phyloP scores from a whole-genome alignment of 345 rosid genomes.

The Eucalyptus cloeziana region DNA sequence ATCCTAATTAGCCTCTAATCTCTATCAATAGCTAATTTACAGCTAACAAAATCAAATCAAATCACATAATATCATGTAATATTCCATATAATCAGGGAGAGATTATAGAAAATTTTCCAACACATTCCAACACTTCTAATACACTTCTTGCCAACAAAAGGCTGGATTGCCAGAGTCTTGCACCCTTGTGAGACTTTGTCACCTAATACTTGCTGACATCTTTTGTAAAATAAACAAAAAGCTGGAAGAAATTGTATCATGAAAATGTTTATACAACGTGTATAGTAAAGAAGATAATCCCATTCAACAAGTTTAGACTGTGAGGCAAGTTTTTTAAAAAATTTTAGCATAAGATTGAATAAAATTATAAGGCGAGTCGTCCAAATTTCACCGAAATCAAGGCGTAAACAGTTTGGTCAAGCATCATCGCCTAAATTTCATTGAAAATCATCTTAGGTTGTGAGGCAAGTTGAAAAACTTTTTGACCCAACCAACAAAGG shows the following conservation, averaged over 20 bases:
- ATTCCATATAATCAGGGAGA: no score
- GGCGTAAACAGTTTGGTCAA: background rate
- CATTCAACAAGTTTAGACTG: background rate
- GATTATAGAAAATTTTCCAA: no score
- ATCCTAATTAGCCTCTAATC: no score
- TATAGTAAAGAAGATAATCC: background rate
- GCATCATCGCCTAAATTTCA: background rate
- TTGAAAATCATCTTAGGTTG: background rate
- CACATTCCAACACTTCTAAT: no score
- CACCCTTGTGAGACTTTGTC: background rate
- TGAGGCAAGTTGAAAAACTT: background rate
- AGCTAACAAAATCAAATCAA: no score
- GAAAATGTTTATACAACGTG: background rate
- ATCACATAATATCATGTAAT: no score
- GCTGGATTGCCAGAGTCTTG: background rate
- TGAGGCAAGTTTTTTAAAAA: background rate
- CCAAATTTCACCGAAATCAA: background rate
- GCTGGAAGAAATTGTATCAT: background rate
- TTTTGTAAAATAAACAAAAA: background rate
- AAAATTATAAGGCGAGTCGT: background rate
- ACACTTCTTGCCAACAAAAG: background rate
- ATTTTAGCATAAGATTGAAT: background rate
- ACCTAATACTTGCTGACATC: background rate
- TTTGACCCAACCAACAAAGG: background rate
- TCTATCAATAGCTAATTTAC: no score